Base-by-base conservation (phyloP, 768 basidiomycete species). In the Collybia sp. region DNA sequence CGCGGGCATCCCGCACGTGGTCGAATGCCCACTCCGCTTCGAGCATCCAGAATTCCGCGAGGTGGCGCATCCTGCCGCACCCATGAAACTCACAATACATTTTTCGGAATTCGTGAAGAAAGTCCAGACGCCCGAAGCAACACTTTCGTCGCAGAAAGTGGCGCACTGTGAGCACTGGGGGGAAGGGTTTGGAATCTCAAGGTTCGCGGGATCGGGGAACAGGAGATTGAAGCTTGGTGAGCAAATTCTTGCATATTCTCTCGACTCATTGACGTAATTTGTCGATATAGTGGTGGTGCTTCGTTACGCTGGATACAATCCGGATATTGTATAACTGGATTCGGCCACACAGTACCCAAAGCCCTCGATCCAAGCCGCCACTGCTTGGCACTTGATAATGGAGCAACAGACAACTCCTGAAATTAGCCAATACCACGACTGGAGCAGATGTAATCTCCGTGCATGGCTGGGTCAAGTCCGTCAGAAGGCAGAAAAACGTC, bases 1-100 rank as follows among this genome's bases (percentile, higher is more conserved):
- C 68, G 69, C 77, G 71, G 43, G 5, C 45, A 20, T 31, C 46
- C 40, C 30, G 20, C 39, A 33, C 40, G 41, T 12, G 30, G 15
- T n/a, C 33, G 38, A 71, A 67, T 1, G 82, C 82, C 77, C 91
- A 85, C 60, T 99, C 96, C 0, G 90, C 94, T 67, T 99, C 96
- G 44, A 97, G 80, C 96, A 99, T 99, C 88, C 92, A 97, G 64
- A 99, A 99, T 63, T 99, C 96, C 42, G 91, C 83, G 11, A 99
- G 77, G 60, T 99, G 96, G n/a, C 81, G 9, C 85, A 88, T 58
- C 86, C 85, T 3, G 75, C 77, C 44, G 83, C 85, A 12, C 83
- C 85, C n/a, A 62, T 70, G 48, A 82, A 85, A 54, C 66, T 79
- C 47, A 74, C 72, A 53, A 69, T 73, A 37, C 61, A 60, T 3